Conservation (phyloP, 1,284 basidiomycete species). For the Ceratobasidium sp. region DNA sequence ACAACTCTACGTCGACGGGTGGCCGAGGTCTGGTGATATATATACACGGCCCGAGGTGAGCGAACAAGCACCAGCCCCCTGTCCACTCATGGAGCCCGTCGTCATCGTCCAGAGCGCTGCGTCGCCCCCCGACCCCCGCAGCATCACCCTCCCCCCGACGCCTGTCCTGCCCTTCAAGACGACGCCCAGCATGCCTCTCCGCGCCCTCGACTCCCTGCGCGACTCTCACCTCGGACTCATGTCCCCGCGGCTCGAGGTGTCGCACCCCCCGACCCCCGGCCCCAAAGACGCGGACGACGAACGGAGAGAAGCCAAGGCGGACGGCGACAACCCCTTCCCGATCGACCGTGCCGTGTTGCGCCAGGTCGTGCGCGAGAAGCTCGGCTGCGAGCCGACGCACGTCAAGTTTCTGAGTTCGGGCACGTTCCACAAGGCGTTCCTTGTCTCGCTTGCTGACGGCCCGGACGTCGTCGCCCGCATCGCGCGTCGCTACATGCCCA, state of each 20-base stretch:
- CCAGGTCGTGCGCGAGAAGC: slow-evolving; percentile 77
- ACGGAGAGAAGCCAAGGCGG: slow-evolving; percentile 47
- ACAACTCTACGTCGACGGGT: not conserved
- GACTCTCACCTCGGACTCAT: slow-evolving; percentile 35
- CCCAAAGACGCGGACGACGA: slow-evolving; percentile 49
- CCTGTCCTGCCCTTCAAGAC: not conserved
- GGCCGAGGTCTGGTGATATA: slow-evolving; percentile 20
- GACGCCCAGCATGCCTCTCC: slow-evolving; percentile 5
- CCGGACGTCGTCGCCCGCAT: slow-evolving; percentile 75
- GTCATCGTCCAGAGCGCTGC: not conserved
- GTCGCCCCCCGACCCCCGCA: slow-evolving; percentile 27
- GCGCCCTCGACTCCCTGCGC: slow-evolving; percentile 37
- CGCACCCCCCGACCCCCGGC: slow-evolving; percentile 25
- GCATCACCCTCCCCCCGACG: slow-evolving; percentile 8
- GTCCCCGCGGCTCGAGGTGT: slow-evolving; percentile 35
- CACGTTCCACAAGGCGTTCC: slow-evolving; percentile 66
- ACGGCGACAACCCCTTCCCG: slow-evolving; percentile 70
- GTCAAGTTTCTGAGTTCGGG: slow-evolving; percentile 79
- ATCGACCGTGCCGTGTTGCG: slow-evolving; percentile 76
- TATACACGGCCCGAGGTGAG: not conserved
- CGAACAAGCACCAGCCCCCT: not conserved
- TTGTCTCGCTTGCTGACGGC: slow-evolving; percentile 70
- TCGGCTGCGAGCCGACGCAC: slow-evolving; percentile 69
- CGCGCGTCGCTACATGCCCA: slow-evolving; percentile 82
- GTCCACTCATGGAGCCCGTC: slow-evolving; percentile 17